These are phyloP conservation scores for Leishmania amazonensis DNA, from an alignment of 208 protist species.

Conservation along the genomic window DNA sequence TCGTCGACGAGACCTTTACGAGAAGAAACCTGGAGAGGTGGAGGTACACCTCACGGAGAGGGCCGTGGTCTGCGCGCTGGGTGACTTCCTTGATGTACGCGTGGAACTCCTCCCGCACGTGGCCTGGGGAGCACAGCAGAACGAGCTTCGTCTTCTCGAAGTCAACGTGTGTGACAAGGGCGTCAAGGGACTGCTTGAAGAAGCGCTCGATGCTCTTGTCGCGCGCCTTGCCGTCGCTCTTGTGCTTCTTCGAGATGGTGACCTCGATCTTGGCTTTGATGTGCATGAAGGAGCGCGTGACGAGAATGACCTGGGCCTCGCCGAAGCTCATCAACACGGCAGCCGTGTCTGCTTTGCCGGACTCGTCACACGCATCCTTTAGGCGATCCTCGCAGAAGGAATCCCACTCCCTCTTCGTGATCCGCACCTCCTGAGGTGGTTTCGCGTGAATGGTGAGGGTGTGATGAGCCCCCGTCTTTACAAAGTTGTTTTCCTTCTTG, in stretches of 20 bases:
- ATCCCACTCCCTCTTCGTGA: constrained; percentile 95
- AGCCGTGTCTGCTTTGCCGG: constrained; percentile 85
- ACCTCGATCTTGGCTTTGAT: constrained; percentile 90
- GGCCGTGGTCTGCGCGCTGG: constrained; percentile 45
- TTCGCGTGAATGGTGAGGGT: constrained; percentile 93
- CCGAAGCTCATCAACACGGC: constrained; percentile 97
- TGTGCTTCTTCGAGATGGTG: constrained; percentile 86
- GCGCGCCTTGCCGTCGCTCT: constrained; percentile 73
- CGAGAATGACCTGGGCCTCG: constrained; percentile 90
- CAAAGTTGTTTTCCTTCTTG: constrained; percentile 80
- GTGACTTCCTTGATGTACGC: constrained; percentile 51
- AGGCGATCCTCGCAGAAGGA: constrained; percentile 53
- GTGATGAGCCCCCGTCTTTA: constrained; percentile 94
- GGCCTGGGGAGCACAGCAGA: constrained; percentile 94
- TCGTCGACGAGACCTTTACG: constrained; percentile 86
- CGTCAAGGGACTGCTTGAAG: constrained; percentile 91
- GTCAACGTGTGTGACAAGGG: constrained; percentile 89
- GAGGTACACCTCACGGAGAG: constrained; percentile 67
- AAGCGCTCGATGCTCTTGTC: constrained; percentile 94
- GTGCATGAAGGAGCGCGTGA: constrained; percentile 94
- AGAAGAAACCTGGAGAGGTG: constrained; percentile 94
- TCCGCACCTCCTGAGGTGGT: constrained; percentile 84
- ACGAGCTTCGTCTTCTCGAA: constrained; percentile 95
- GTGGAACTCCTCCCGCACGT: constrained; percentile 92
- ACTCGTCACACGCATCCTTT: constrained; percentile 76